Base-by-base conservation (phyloP, 2,329 filamentous ascomycete species). In the Septoria linicola region DNA sequence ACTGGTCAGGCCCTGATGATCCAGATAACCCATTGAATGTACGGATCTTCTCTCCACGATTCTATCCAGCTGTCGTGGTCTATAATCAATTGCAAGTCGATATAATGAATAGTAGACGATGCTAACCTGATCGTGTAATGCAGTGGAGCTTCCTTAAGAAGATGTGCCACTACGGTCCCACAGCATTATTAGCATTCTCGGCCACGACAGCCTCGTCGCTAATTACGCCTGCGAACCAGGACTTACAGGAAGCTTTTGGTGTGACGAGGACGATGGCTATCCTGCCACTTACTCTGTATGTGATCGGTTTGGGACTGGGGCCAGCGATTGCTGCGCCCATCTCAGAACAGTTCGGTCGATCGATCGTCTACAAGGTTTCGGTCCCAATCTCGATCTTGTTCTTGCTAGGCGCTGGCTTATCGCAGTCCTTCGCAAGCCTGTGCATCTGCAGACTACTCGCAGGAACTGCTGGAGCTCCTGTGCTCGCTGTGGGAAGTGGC, bases 231-330 rank as follows among this genome's bases (percentile, higher is more conserved):
- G 58, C 59, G 13, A 57, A 53, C 16, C 43, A 47, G 16, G 54
- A 63, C 10, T 41, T 65, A 17, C 53, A 54, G 34, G 23, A 43
- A 25, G 32, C 79, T 5, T 87, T 87, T 63, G 58, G 72, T 37
- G 73, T 84, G 10, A 74, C 73, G 11, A 72, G 73, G 41, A 83
- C 80, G 1, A 72, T 75, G 6, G 78, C 82, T 0, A 70, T 86
- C n/a, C 67, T 85, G 0, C 78, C 79, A 0, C 63, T 86, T 27
- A 52, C 59, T 31, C 0, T 83, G 4, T 87, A 83, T 63, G 76
- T 82, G 4, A 66, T 85, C 6, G 70, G 70, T 1, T 85, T 89
- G 40, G 87, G 84, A 1, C 81, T 85, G 49, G 87, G 86, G 0
- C 87, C 87, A 1, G 80, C 81, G 0, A 73, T 71, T 10, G 64